A percentile compares a stretch with the other conserved stretches of the same genome.
phyloP scores from a whole-genome alignment of 805 yeast genomes.

The Lipomyces lipofer region DNA sequence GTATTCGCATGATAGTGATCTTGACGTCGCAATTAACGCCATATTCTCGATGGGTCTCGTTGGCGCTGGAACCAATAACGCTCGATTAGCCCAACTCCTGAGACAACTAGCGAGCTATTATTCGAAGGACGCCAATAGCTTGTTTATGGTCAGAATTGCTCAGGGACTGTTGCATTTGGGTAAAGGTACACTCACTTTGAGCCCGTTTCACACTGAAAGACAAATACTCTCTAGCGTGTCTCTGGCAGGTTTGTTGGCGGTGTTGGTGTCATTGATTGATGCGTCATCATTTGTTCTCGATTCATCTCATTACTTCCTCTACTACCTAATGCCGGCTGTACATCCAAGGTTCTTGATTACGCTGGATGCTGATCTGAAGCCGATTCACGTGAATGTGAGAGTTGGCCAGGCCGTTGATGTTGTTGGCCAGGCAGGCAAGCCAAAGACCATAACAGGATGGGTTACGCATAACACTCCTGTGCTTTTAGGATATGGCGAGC shows the following conservation, averaged over 20 bases:
- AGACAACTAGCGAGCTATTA: slow-evolving; percentile 95
- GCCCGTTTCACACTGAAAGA: slow-evolving; percentile 87
- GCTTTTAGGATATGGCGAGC: slow-evolving; percentile 85
- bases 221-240: slow-evolving; percentile 84
- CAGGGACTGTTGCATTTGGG: slow-evolving; percentile 95
- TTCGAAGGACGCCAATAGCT: slow-evolving; percentile 81
- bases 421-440: slow-evolving; percentile 99
- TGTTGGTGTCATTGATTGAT: slow-evolving; percentile 77
- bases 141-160: slow-evolving; percentile 90
- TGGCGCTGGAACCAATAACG: slow-evolving; percentile 98
- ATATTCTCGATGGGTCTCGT: slow-evolving; percentile 96
- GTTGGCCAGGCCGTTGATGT: slow-evolving; percentile 99
- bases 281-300: slow-evolving; percentile 80
- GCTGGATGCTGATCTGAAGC: slow-evolving; percentile 85
- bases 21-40: slow-evolving; percentile 91
- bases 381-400: slow-evolving; percentile 91
- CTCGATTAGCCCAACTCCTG: slow-evolving; percentile 91
- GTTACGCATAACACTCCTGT: slow-evolving; percentile 99
- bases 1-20: slow-evolving; percentile 92
- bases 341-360: slow-evolving; percentile 93
- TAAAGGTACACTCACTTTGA: slow-evolving; percentile 88
- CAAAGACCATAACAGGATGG: slow-evolving; percentile 99
- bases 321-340: slow-evolving; percentile 81
- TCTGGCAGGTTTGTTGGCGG: slow-evolving; percentile 83
- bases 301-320: slow-evolving; percentile 72